These are phyloP conservation scores for Dalechampia spathulata DNA, from an alignment of 441 rosid species.

Conservation along the genomic window DNA sequence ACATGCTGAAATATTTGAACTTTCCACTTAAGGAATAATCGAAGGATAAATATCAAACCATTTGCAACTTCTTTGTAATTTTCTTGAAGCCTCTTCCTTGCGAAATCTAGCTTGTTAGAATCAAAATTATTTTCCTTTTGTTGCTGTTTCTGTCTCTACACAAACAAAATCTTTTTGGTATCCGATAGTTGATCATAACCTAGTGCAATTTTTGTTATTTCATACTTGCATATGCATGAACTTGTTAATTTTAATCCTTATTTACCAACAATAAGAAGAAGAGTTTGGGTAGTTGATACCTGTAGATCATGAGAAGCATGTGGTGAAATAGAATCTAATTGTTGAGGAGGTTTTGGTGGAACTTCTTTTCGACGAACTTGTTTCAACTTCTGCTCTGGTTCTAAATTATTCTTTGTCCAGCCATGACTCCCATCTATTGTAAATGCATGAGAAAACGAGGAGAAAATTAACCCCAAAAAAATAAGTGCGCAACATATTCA, in stretches of 20 bases:
- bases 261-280: constrained; percentile 13
- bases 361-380: constrained; percentile 44
- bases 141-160: constrained; percentile 68
- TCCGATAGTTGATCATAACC: too few relatives aligned
- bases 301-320: constrained; percentile 43
- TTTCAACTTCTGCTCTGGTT: constrained; percentile 59
- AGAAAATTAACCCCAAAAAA: not conserved
- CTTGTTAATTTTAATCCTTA: not conserved
- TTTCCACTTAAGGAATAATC: not conserved
- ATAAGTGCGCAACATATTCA: constrained; percentile 11
- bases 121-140: constrained; percentile 48
- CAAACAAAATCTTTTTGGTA: too few relatives aligned
- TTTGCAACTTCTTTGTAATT: constrained; percentile 85
- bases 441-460: not conserved
- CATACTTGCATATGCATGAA: not conserved
- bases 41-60: constrained; percentile 40
- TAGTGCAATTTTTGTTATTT: not conserved
- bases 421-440: constrained; percentile 73
- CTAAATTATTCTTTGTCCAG: constrained; percentile 60
- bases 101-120: constrained; percentile 56
- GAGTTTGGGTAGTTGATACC: constrained; percentile 22
- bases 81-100: constrained; percentile 79
- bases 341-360: constrained; percentile 40
- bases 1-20: not conserved
- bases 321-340: constrained; percentile 23